Evolutionary conservation across 208 protist genomes (phyloP), one percentile per base, ranked within the genome.

Genomic region (Leishmania mexicana): DNA sequence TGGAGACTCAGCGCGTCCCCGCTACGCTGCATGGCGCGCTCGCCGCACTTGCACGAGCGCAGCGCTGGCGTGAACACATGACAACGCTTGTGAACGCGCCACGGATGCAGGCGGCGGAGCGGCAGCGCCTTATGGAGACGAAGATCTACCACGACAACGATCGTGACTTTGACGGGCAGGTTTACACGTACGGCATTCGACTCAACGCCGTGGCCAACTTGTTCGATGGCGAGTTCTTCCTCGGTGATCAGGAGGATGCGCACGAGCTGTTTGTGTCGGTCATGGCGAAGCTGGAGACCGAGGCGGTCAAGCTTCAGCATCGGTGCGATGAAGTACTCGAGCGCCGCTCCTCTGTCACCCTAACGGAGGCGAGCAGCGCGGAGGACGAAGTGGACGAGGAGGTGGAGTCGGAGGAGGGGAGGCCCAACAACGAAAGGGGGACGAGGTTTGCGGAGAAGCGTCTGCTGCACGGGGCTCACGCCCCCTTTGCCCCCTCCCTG

Each of bases 201-300:
- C 81, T 85, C 47, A 42, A 31, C 45, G 65, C 88, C 6, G 73
- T 95, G n/a, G 87, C 82, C 8, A 13, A 24, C n/a, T 79, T 92
- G 74, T 88, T 91, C 54, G 49, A 78, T 7, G 83, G 77, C 0
- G 83, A 88, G 19, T 97, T 97, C 70, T 96, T 97, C 70, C 81
- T 84, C 11, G 92, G 94, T 0, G 84, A 91, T 38, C 94, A 97
- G 80, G 90, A 97, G 81, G 94, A 97, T 76, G 94, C 94, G 5
- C 94, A 97, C 70, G 94, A 97, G 81, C 88, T 97, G 47, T 91
- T 95, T 70, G 82, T 96, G 8, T 75, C 84, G 17, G 42, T 97
- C 42, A 82, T 96, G 40, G 84, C 84, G 19, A 90, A 87, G 79
- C 85, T 97, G 35, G 91, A 95, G 85, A 78, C 83, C 78, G 94